Evolutionary conservation across 1,284 basidiomycete genomes (phyloP), one percentile per base, ranked within the genome.

Genomic region (Cutaneotrichosporon sp.): DNA sequence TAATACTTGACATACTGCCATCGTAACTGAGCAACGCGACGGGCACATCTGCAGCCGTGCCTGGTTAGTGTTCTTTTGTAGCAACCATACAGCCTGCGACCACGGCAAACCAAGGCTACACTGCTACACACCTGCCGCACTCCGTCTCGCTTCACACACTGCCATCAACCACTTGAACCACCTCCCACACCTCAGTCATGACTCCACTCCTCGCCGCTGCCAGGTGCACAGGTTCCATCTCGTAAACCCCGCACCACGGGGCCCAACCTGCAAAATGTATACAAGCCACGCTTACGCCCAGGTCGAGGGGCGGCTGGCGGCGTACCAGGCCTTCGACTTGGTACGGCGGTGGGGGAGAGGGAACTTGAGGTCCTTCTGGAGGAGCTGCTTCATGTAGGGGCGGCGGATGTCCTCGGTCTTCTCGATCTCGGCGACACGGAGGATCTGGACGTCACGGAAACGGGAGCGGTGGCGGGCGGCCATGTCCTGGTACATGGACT

Each of bases 401-500:
- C 92, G 88, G 71, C 79, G 76, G 73, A 99, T 82, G 79, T 99
- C 96, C 34, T 88, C 90, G 59, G 86, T 83, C 87, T 98, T 98
- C 84, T 91, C 88, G 75, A 98, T 84, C 94, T 94, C 75, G 71
- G 75, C 78, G 66, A 81, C 80, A 69, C 78, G 76, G 73, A 81
- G 77, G 75, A 81, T 81, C 74, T 81, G 75, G 83, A 99, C 96
- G 62, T 92, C 97, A 83, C 96, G 88, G 89, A 98, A 99, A 80
- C 97, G 92, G 72, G 96, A 96, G 85, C 96, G 93, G 84, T 99
- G 97, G 74, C 95, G 88, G 70, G 96, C 94, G 77, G 97, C 93
- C 96, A 99, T 98, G 85, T 99, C 96, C 85, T 99, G 96, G 88
- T 99, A 99, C 82, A 98, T 85, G 74, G 89, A 86, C 86, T 92